Evolutionary conservation across 2,329 filamentous ascomycete genomes (phyloP).

Genomic region (Lithohypha guttulata): DNA sequence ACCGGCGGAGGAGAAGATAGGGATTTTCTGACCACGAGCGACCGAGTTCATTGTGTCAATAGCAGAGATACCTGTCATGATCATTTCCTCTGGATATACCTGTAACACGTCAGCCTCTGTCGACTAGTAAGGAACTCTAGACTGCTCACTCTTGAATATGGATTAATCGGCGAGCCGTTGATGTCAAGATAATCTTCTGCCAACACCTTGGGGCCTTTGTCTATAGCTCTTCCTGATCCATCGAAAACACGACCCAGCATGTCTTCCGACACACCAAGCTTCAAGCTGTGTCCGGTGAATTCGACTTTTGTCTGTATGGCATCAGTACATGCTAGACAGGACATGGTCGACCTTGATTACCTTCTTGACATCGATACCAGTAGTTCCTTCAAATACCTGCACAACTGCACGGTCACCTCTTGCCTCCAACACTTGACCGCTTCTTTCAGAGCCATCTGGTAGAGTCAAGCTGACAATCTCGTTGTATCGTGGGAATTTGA

Average conservation of each 20-base stretch:
- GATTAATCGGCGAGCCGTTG: slow-evolving; percentile 97
- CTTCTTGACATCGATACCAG: slow-evolving; percentile 98
- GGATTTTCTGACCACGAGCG: slow-evolving; percentile 97
- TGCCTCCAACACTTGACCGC: slow-evolving; percentile 93
- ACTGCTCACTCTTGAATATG: slow-evolving; percentile 72
- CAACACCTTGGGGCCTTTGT: slow-evolving; percentile 96
- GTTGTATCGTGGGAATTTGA: slow-evolving; percentile 96
- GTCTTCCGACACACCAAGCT: slow-evolving; percentile 97
- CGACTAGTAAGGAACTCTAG: background rate
- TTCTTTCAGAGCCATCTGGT: slow-evolving; percentile 85
- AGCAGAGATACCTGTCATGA: slow-evolving; percentile 96
- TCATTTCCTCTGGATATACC: slow-evolving; percentile 99
- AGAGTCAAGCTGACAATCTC: slow-evolving; percentile 95
- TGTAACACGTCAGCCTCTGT: slow-evolving; percentile 29
- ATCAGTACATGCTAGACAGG: slow-evolving; percentile 20
- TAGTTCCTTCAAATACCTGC: slow-evolving; percentile 95
- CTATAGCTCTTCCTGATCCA: slow-evolving; percentile 92
- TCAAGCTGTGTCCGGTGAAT: slow-evolving; percentile 92
- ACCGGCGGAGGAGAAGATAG: slow-evolving; percentile 97
- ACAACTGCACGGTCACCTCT: slow-evolving; percentile 92
- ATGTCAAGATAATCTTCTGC: slow-evolving; percentile 98
- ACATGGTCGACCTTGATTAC: slow-evolving; percentile 36
- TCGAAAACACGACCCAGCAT: slow-evolving; percentile 99
- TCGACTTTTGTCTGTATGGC: slow-evolving; percentile 75
- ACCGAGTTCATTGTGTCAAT: slow-evolving; percentile 99